A percentile compares a stretch with the other conserved stretches of the same genome.
Evolutionary conservation across 179 eudicot species (phyloP).

Genomic region (Spinacia oleracea): DNA sequence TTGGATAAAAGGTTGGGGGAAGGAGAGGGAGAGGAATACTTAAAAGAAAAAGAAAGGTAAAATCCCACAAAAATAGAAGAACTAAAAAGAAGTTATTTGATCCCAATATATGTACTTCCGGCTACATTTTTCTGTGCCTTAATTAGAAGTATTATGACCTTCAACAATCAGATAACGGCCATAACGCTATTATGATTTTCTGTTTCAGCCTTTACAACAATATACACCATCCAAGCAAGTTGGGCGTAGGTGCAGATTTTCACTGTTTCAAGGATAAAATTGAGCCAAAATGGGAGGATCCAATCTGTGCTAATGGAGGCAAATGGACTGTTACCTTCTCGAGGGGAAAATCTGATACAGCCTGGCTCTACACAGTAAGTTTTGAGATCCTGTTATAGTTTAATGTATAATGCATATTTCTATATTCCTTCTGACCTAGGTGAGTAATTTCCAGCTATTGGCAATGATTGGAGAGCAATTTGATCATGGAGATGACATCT

Average conservation of each 20-base stretch:
- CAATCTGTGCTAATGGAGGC: slow-evolving; percentile 95
- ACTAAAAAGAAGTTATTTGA: background rate
- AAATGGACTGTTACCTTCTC: slow-evolving; percentile 63
- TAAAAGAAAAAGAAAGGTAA: background rate
- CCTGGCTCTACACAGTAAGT: slow-evolving; percentile 86
- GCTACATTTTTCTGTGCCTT: background rate
- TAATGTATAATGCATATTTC: background rate
- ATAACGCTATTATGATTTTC: background rate
- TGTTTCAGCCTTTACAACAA: slow-evolving; percentile 78
- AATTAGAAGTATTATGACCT: background rate
- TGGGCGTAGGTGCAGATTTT: slow-evolving; percentile 64
- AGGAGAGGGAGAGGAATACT: too few relatives aligned
- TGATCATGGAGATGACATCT: slow-evolving; percentile 96
- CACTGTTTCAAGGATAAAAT: slow-evolving; percentile 83
- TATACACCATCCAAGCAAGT: slow-evolving; percentile 77
- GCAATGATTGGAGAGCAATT: slow-evolving; percentile 99
- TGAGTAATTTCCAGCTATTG: slow-evolving; percentile 49
- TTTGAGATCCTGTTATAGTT: slow-evolving; percentile 1
- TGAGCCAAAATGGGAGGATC: slow-evolving; percentile 99
- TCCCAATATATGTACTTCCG: background rate
- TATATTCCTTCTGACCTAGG: slow-evolving; percentile 12
- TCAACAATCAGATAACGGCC: background rate
- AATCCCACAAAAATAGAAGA: too few relatives aligned
- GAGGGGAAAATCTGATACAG: slow-evolving; percentile 70
- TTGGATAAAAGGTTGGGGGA: too few relatives aligned